These are phyloP conservation scores for Podospora anserina DNA, from an alignment of 495 filamentous ascomycete species.

Conservation along the genomic window DNA sequence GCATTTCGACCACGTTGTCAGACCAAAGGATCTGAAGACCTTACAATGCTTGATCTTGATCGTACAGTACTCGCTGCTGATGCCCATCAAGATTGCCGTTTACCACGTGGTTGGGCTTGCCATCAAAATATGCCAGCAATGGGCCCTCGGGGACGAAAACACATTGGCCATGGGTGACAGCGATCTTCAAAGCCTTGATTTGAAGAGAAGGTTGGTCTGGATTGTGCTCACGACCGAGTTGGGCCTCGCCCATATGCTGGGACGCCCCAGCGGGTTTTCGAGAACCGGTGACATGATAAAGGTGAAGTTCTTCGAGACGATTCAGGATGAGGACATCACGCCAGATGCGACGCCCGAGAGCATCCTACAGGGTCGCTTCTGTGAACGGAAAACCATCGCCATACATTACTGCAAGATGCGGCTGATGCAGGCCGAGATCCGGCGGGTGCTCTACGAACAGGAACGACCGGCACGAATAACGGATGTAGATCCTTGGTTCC, in stretches of 20 bases:
- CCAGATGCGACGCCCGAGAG: slow-evolving; percentile 67
- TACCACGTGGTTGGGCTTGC: slow-evolving; percentile 90
- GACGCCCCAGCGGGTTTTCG: slow-evolving; percentile 77
- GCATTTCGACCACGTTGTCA: slow-evolving; percentile 71
- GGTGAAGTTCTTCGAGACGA: slow-evolving; percentile 73
- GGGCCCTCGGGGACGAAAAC: slow-evolving; percentile 80
- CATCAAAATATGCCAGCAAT: slow-evolving; percentile 77
- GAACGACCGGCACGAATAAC: slow-evolving; percentile 67
- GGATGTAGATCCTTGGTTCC: slow-evolving; percentile 82
- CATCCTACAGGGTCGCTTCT: slow-evolving; percentile 62
- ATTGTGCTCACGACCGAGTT: slow-evolving; percentile 79
- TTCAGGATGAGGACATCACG: slow-evolving; percentile 77
- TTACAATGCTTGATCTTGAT: slow-evolving; percentile 88
- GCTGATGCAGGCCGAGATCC: slow-evolving; percentile 79
- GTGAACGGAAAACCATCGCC: slow-evolving; percentile 75
- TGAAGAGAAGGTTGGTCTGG: slow-evolving; percentile 85
- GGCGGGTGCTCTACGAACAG: slow-evolving; percentile 76
- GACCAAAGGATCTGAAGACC: slow-evolving; percentile 77
- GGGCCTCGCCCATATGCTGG: slow-evolving; percentile 80
- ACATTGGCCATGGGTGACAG: slow-evolving; percentile 61
- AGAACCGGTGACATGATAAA: slow-evolving; percentile 75
- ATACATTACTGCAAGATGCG: slow-evolving; percentile 95
- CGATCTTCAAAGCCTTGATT: slow-evolving; percentile 73
- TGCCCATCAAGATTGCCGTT: slow-evolving; percentile 80
- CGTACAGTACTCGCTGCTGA: slow-evolving; percentile 86